These are phyloP conservation scores for Cercospora brassicicola DNA, from an alignment of 2,329 filamentous ascomycete genomes.

Conservation along the genomic window DNA sequence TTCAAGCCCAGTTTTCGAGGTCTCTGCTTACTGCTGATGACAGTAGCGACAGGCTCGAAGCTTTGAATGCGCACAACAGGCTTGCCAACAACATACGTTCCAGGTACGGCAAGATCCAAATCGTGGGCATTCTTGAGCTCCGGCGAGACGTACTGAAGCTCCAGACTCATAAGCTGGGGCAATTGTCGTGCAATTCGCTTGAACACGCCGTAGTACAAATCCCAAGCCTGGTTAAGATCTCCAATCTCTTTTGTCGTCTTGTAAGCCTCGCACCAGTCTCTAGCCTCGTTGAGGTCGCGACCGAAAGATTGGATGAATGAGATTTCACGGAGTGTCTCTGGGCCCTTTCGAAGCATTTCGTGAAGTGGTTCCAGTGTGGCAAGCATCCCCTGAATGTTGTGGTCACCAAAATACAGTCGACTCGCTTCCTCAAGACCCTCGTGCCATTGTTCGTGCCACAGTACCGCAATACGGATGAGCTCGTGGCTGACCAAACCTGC, in stretches of 20 bases:
- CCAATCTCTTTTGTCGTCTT: conserved; percentile 84
- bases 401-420: conserved; percentile 92
- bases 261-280: conserved; percentile 94
- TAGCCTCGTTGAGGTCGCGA: conserved; percentile 88
- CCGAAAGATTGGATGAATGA: conserved; percentile 98
- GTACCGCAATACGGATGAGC: conserved; percentile 89
- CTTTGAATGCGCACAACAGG: conserved; percentile 81
- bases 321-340: conserved; percentile 90
- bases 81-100: conserved; percentile 80
- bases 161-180: conserved; percentile 86
- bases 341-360: conserved; percentile 83
- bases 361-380: conserved; percentile 85
- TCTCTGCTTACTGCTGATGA: conserved; percentile 96
- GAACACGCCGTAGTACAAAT: conserved; percentile 98
- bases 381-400: conserved; percentile 98
- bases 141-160: conserved; percentile 95
- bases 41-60: conserved; percentile 84
- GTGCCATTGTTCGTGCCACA: conserved; percentile 99
- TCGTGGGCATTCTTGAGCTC: conserved; percentile 82
- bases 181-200: conserved; percentile 90
- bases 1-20: conserved; percentile 84
- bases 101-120: conserved; percentile 91
- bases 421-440: conserved; percentile 97
- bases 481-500: conserved; percentile 94
- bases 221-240: conserved; percentile 97